A percentile compares a stretch with the other conserved stretches of the same genome.
Conservation (phyloP, 225 moss, liverwort and hornwort genomes). For the Polytrichum commune region DNA sequence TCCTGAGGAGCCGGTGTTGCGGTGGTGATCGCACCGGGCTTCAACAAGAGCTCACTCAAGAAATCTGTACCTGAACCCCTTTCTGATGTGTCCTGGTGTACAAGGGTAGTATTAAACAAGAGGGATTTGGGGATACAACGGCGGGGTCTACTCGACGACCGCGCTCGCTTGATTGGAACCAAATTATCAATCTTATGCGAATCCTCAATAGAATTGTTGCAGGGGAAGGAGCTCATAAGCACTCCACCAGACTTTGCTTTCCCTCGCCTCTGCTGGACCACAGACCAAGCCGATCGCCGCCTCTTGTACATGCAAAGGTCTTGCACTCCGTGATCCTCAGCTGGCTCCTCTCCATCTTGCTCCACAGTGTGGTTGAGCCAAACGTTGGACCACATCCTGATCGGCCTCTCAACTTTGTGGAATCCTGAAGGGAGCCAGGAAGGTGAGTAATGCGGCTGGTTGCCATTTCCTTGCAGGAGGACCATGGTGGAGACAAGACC, state of each 20-base stretch:
- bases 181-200: neutral
- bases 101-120: neutral
- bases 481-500: slow-evolving; percentile 1
- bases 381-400: neutral
- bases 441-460: neutral
- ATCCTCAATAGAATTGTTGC: neutral
- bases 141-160: neutral
- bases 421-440: neutral
- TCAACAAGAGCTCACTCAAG: neutral
- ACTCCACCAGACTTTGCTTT: neutral
- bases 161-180: neutral
- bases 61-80: no score
- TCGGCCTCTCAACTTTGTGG: neutral
- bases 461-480: neutral
- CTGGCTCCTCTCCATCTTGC: neutral
- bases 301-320: slow-evolving; percentile 5
- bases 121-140: neutral
- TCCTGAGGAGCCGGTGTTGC: neutral
- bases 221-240: neutral
- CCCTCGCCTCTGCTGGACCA: slow-evolving; percentile 1
- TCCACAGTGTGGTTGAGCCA: neutral
- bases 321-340: neutral
- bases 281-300: slow-evolving; percentile 9
- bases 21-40: neutral
- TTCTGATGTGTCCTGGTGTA: neutral